These are phyloP conservation scores for Cubamyces sp. DNA, from an alignment of 768 basidiomycete species.

Conservation along the genomic window DNA sequence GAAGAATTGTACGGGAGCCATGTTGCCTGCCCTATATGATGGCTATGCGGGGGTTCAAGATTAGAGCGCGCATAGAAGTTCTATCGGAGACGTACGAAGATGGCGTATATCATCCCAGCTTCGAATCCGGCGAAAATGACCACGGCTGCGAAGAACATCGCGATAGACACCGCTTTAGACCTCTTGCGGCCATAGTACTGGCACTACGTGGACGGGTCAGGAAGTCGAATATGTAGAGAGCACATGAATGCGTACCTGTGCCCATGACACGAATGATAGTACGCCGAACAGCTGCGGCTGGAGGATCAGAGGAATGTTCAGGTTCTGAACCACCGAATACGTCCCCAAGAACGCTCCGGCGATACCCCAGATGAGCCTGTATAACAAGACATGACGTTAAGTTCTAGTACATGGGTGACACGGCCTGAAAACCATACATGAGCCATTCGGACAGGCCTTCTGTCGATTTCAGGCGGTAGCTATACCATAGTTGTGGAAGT, in stretches of 20 bases:
- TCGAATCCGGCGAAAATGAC: conserved; percentile 60
- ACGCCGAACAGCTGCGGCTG: conserved; percentile 69
- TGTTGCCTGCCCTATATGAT: conserved; percentile 40
- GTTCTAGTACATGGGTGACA: not conserved
- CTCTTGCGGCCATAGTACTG: conserved; percentile 62
- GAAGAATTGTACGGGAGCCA: conserved; percentile 52
- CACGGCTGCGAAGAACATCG: conserved; percentile 44
- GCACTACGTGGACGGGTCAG: no score
- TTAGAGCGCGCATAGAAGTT: not conserved
- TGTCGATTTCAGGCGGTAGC: conserved; percentile 66
- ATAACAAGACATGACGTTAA: not conserved
- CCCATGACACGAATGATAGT: conserved; percentile 64
- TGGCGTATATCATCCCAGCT: conserved; percentile 58
- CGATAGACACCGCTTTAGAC: conserved; percentile 39
- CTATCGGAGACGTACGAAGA: conserved; percentile 45
- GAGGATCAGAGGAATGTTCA: conserved; percentile 74
- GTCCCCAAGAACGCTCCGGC: conserved; percentile 65
- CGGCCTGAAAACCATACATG: conserved; percentile 19
- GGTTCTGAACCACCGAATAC: conserved; percentile 63
- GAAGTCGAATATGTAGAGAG: conserved; percentile 11
- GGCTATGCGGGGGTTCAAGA: conserved; percentile 35
- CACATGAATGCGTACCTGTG: conserved; percentile 52
- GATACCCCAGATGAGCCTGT: conserved; percentile 64
- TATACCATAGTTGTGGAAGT: conserved; percentile 77
- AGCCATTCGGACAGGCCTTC: conserved; percentile 58